Conservation (phyloP, 192 early-diverging fungal genomes). For the Obelidium mucronatum region DNA sequence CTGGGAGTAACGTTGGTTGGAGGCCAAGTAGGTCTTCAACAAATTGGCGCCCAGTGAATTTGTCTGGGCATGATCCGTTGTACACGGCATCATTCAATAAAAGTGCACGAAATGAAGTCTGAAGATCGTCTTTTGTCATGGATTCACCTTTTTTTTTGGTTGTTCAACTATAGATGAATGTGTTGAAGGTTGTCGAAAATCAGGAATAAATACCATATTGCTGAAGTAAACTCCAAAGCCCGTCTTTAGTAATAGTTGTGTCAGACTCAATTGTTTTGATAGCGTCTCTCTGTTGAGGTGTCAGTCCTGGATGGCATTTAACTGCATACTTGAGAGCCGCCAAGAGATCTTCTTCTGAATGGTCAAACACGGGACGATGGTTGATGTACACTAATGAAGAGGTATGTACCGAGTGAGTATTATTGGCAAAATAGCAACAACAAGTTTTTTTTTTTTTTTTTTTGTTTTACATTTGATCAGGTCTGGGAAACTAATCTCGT, state of each 20-base stretch:
- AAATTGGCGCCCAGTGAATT: slow-evolving; percentile 51
- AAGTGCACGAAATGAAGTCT: slow-evolving; percentile 45
- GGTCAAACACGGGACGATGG: slow-evolving; percentile 55
- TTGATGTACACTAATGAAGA: slow-evolving; percentile 58
- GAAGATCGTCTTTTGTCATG: slow-evolving; percentile 48
- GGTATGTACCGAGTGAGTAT: slow-evolving; percentile 2
- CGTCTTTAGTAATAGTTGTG: slow-evolving; percentile 37
- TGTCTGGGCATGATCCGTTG: slow-evolving; percentile 47
- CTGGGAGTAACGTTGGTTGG: slow-evolving; percentile 25
- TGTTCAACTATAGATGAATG: too few species aligned
- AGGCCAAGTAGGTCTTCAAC: slow-evolving; percentile 55
- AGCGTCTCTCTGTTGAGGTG: background rate
- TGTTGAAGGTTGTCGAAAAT: background rate
- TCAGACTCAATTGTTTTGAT: slow-evolving; percentile 10
- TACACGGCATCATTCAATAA: slow-evolving; percentile 48
- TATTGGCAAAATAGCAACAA: background rate
- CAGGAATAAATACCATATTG: slow-evolving; percentile 52
- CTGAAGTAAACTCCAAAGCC: slow-evolving; percentile 57
- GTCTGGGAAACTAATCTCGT: slow-evolving; percentile 57
- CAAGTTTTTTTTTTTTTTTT: background rate
- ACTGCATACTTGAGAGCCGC: slow-evolving; percentile 46
- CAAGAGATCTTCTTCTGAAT: slow-evolving; percentile 51
- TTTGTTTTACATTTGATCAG: slow-evolving; percentile 46
- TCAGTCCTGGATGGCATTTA: slow-evolving; percentile 47
- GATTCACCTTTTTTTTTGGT: slow-evolving; percentile 52